These are phyloP conservation scores for Phytopythium ostracodes DNA, from an alignment of 352 stramenopile genomes.

Conservation along the genomic window DNA sequence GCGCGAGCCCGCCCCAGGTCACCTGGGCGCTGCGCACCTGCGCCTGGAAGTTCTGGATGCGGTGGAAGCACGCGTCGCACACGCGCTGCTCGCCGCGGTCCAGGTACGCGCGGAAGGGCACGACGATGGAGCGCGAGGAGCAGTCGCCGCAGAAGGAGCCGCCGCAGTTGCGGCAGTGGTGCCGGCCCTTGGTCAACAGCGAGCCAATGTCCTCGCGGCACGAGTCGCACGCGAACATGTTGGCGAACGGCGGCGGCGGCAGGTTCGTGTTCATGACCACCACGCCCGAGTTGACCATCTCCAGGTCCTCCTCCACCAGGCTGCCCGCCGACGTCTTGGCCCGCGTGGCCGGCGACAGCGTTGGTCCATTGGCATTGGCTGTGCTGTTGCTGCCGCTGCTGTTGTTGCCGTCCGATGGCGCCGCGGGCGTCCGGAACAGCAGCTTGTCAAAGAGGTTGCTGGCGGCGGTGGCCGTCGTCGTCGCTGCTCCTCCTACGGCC, in stretches of 20 bases:
- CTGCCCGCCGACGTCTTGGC: conserved; percentile 29
- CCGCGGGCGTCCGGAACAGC: conserved; percentile 20
- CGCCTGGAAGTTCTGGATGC: conserved; percentile 67
- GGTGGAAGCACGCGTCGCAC: conserved; percentile 68
- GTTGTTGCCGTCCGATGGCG: not conserved
- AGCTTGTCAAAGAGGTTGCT: conserved; percentile 34
- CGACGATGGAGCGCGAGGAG: conserved; percentile 41
- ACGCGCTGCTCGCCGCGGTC: conserved; percentile 57
- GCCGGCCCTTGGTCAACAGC: conserved; percentile 56
- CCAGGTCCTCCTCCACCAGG: conserved; percentile 45
- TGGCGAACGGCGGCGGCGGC: conserved; percentile 62
- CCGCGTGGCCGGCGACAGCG: conserved; percentile 1
- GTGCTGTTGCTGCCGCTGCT: conserved; percentile 3
- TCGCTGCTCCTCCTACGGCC: not conserved
- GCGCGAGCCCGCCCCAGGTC: conserved; percentile 60
- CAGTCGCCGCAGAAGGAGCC: conserved; percentile 70
- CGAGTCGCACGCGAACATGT: conserved; percentile 73
- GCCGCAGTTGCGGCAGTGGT: conserved; percentile 81
- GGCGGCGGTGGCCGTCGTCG: conserved; percentile 3
- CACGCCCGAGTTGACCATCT: conserved; percentile 29
- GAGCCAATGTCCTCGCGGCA: conserved; percentile 74
- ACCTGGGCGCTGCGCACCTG: conserved; percentile 54
- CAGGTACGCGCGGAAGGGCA: conserved; percentile 64
- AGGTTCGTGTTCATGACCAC: conserved; percentile 52
- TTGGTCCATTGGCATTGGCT: not conserved